These are phyloP conservation scores for Cladophialophora carrionii DNA, from an alignment of 2,329 filamentous ascomycete species.

Conservation along the genomic window DNA sequence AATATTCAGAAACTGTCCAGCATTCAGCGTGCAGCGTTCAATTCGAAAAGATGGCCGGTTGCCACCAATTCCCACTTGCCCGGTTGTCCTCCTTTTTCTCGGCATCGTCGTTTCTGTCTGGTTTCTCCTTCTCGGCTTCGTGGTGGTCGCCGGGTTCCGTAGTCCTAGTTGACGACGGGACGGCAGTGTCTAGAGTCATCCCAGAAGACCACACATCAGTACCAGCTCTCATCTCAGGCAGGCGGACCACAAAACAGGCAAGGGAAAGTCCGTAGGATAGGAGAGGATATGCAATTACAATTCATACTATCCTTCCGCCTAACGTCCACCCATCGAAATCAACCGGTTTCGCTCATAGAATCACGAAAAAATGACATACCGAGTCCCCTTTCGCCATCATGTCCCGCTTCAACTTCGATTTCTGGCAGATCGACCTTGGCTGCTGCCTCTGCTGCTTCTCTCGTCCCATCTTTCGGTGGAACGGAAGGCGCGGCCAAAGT, in stretches of 20 bases:
- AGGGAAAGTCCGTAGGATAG: not conserved
- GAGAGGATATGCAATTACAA: not conserved
- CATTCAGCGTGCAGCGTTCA: too few species aligned
- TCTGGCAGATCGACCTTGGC: conserved; percentile 41
- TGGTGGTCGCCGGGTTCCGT: not conserved
- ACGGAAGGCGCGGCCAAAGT: conserved; percentile 10
- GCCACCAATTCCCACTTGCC: conserved; percentile 36
- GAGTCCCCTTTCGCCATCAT: conserved; percentile 75
- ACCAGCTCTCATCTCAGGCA: not conserved
- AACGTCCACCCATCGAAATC: conserved; percentile 13
- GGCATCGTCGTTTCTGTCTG: not conserved
- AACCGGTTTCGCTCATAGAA: conserved; percentile 17
- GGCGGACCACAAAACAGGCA: not conserved
- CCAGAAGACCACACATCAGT: conserved; percentile 18
- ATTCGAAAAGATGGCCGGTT: conserved; percentile 34
- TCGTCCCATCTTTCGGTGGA: conserved; percentile 13
- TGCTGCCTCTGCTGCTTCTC: conserved; percentile 13
- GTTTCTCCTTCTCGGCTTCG: not conserved
- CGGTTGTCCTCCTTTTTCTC: conserved; percentile 14
- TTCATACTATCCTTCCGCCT: conserved; percentile 5
- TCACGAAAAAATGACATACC: conserved; percentile 35
- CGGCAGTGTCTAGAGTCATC: conserved; percentile 11
- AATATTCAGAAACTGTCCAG: too few species aligned
- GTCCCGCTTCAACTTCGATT: conserved; percentile 80
- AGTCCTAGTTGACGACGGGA: not conserved